phyloP scores from a whole-genome alignment of 75 land plant species.

The Isoetes taiwanensis region DNA sequence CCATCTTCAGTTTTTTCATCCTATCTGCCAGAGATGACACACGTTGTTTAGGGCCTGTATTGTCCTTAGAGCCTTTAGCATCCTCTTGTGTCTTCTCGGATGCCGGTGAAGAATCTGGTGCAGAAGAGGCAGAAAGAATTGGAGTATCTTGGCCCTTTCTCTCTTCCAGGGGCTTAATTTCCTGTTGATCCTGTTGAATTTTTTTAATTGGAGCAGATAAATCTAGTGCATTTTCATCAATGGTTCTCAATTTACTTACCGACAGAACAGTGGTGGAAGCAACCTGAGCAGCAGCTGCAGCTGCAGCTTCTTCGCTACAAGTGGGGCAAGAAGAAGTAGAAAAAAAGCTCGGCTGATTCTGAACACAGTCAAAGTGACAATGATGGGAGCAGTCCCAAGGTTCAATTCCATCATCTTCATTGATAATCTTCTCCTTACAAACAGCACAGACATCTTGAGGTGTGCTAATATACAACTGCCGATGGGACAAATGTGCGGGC shows the following conservation, averaged over 20 bases:
- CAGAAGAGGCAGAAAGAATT: not conserved
- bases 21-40: not conserved
- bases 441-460: not conserved
- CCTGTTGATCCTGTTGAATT: not conserved
- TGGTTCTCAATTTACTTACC: not conserved
- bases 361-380: conserved; percentile 2
- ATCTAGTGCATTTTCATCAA: not conserved
- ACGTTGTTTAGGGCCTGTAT: not conserved
- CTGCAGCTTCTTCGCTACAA: not conserved
- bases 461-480: not conserved
- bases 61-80: not conserved
- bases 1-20: not conserved
- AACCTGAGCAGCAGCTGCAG: not conserved
- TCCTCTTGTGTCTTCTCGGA: not conserved
- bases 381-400: not conserved
- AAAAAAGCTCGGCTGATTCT: not conserved
- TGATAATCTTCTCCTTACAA: not conserved
- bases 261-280: not conserved
- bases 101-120: not conserved
- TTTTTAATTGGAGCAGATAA: not conserved
- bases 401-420: not conserved
- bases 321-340: not conserved
- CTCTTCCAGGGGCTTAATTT: not conserved
- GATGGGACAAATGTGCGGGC: conserved; percentile 1
- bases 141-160: not conserved